Evolutionary conservation across 129 eudicot species (phyloP).

Genomic region (Artemisia annua): DNA sequence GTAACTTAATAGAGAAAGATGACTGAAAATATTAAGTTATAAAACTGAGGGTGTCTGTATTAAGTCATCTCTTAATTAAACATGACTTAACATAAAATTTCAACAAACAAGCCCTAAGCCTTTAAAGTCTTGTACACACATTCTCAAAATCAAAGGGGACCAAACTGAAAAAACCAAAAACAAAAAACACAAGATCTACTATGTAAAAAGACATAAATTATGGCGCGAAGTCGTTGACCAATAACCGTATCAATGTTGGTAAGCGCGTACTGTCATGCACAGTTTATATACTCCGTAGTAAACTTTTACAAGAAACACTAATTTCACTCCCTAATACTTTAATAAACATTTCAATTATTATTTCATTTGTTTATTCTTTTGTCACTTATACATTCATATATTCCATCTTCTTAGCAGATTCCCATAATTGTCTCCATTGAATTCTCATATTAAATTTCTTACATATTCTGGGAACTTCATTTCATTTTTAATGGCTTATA

Average conservation of each 20-base stretch:
- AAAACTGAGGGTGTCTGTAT: no score
- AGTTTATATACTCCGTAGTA: not conserved
- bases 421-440: constrained; percentile 33
- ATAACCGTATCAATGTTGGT: constrained; percentile 21
- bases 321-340: not conserved
- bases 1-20: no score
- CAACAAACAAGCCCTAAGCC: no score
- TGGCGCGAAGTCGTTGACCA: constrained; percentile 42
- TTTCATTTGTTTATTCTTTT: no score
- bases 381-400: not conserved
- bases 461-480: no score
- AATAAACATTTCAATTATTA: not conserved
- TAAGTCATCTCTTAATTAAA: no score
- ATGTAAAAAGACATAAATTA: not conserved
- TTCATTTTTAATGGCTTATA: no score
- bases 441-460: not conserved
- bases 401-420: constrained; percentile 32
- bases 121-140: no score
- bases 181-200: not conserved
- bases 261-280: constrained; percentile 24
- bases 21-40: no score
- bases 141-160: not conserved
- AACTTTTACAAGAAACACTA: constrained; percentile 18
- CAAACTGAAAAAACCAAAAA: not conserved
- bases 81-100: no score